These are phyloP conservation scores for Ephemerocybe angulata DNA, from an alignment of 768 basidiomycete genomes.

Conservation along the genomic window DNA sequence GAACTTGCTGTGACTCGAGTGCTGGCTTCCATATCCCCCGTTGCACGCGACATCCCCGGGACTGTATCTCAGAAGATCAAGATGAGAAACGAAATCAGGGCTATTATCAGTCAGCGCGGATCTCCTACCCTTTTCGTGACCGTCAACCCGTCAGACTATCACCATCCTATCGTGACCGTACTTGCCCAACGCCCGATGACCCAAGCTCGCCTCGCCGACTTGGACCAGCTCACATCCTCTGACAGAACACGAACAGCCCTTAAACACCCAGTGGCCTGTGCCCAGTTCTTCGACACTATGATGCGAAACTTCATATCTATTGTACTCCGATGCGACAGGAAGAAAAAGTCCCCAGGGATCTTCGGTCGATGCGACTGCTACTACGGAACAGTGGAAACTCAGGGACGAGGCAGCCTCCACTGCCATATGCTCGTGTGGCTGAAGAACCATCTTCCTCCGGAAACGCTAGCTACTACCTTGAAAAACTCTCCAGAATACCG, in stretches of 20 bases:
- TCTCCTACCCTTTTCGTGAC: not conserved
- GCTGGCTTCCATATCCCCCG: not conserved
- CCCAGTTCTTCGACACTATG: too few species aligned
- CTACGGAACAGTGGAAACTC: not conserved
- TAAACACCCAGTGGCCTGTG: not conserved
- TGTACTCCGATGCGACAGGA: not conserved
- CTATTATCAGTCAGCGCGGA: not conserved
- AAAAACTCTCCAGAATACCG: not conserved
- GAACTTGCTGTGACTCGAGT: not conserved
- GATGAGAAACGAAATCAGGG: slow-evolving; percentile 1
- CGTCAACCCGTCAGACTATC: not conserved
- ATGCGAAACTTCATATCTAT: not conserved
- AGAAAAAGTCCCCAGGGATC: not conserved
- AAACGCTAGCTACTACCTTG: not conserved
- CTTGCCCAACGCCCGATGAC: not conserved
- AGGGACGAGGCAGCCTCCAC: not conserved
- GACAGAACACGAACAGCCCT: not conserved
- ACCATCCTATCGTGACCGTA: not conserved
- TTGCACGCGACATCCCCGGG: not conserved
- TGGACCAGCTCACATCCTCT: not conserved
- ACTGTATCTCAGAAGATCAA: not conserved
- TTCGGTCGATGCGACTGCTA: not conserved
- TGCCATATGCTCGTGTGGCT: slow-evolving; percentile 3
- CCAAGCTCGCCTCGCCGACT: not conserved
- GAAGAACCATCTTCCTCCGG: not conserved